Conservation (phyloP, 2,329 filamentous ascomycete genomes). For the Ceratocystis papillata region DNA sequence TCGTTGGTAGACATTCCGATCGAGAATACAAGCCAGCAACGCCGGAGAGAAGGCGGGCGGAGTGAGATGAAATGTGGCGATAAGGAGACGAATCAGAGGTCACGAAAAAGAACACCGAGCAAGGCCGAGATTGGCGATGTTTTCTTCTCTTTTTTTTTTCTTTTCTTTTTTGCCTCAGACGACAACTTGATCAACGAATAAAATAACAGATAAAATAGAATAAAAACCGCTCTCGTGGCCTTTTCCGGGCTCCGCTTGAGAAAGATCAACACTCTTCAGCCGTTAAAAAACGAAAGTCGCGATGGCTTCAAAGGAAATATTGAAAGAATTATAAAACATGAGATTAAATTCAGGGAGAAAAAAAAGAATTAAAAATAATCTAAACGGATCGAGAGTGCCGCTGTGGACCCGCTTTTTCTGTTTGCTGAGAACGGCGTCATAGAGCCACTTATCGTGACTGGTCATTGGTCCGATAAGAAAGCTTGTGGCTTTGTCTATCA, state of each 20-base stretch:
- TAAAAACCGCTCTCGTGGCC: neutral
- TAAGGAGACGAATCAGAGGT: neutral
- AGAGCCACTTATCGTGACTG: constrained; percentile 6
- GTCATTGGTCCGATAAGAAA: constrained; percentile 13
- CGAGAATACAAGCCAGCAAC: constrained; percentile 12
- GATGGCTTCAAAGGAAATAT: neutral
- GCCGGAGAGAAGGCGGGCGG: neutral
- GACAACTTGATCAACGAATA: neutral
- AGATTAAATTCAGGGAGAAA: neutral
- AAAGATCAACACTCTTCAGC: neutral
- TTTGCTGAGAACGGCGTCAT: constrained; percentile 18
- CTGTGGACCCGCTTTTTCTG: constrained; percentile 14
- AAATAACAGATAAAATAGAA: neutral
- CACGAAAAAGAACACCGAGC: neutral
- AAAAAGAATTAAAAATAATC: neutral
- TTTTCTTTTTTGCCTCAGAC: no score
- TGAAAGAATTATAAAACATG: neutral
- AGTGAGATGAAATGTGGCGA: neutral
- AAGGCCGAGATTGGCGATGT: neutral
- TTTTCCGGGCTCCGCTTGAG: no score
- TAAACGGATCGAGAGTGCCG: neutral
- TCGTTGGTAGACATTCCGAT: constrained; percentile 35
- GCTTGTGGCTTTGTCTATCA: neutral
- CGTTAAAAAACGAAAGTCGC: neutral
- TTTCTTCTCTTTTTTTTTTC: neutral